Evolutionary conservation across 1,139 yeast species (phyloP).

Genomic region (Candida sp.): DNA sequence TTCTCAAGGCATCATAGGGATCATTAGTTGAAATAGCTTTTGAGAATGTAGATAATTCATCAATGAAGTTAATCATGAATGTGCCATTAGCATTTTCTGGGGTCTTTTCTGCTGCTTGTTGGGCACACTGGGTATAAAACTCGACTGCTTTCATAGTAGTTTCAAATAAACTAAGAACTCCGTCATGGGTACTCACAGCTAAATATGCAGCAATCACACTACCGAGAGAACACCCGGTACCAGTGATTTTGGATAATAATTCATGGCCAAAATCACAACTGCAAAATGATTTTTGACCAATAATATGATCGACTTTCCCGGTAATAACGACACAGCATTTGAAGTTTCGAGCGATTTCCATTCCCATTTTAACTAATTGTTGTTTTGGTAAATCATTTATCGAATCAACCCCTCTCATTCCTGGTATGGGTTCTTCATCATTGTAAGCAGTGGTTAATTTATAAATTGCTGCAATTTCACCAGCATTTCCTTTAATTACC

Average conservation of each 20-base stretch:
- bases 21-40: neutral
- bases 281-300: slow-evolving; percentile 13
- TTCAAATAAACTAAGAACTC: slow-evolving; percentile 25
- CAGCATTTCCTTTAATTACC: slow-evolving; percentile 83
- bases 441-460: slow-evolving; percentile 24
- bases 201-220: slow-evolving; percentile 64
- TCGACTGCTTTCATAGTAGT: slow-evolving; percentile 60
- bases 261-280: slow-evolving; percentile 57
- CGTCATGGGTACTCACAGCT: slow-evolving; percentile 21
- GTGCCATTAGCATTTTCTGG: slow-evolving; percentile 36
- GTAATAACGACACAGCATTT: slow-evolving; percentile 73
- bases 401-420: slow-evolving; percentile 80
- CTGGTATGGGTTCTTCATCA: slow-evolving; percentile 31
- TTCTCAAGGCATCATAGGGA: neutral
- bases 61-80: slow-evolving; percentile 45
- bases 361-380: slow-evolving; percentile 37
- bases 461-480: slow-evolving; percentile 62
- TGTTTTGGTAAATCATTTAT: slow-evolving; percentile 28
- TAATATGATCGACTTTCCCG: slow-evolving; percentile 30
- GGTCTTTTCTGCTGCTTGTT: slow-evolving; percentile 56
- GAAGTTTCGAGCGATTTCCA: slow-evolving; percentile 50
- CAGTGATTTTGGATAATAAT: slow-evolving; percentile 76
- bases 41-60: slow-evolving; percentile 27
- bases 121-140: slow-evolving; percentile 46
- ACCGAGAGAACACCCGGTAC: slow-evolving; percentile 86